These are phyloP conservation scores for Hymenoscyphus salicellus DNA, from an alignment of 2,329 filamentous ascomycete species.

Conservation along the genomic window DNA sequence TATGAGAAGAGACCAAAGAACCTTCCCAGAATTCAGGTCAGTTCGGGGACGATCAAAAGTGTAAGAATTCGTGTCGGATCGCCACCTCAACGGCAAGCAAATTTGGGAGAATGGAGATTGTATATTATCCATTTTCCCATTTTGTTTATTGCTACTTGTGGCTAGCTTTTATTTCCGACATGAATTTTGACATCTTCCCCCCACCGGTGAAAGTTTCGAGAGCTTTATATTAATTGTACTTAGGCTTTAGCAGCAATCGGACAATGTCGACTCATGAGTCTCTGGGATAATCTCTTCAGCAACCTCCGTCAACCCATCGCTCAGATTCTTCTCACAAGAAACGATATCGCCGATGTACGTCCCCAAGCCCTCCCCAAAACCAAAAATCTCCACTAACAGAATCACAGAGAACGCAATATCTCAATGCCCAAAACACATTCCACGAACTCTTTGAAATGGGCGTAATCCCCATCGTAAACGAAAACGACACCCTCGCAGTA, in stretches of 20 bases:
- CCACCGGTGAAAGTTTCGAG: not conserved
- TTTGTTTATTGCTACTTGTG: no score
- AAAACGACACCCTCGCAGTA: conserved; percentile 95
- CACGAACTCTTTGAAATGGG: conserved; percentile 87
- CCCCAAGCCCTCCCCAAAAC: no score
- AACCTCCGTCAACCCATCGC: conserved; percentile 88
- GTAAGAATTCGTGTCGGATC: no score
- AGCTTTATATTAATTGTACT: not conserved
- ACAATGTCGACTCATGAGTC: conserved; percentile 88
- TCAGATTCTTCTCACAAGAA: conserved; percentile 89
- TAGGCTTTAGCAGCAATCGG: conserved; percentile 90
- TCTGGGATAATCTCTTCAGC: conserved; percentile 90
- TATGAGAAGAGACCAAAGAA: conserved; percentile 84
- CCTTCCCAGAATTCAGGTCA: conserved; percentile 78
- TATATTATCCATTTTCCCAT: no score
- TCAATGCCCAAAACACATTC: conserved; percentile 95
- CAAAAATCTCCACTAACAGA: conserved; percentile 21
- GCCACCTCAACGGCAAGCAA: no score
- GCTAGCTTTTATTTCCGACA: no score
- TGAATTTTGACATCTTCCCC: no score
- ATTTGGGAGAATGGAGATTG: no score
- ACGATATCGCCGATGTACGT: conserved; percentile 89
- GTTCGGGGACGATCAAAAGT: conserved; percentile 14
- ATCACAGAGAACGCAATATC: conserved; percentile 76
- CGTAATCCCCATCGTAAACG: conserved; percentile 96